Conservation (phyloP, 1,139 yeast genomes). For the Eremothecium coryli region DNA sequence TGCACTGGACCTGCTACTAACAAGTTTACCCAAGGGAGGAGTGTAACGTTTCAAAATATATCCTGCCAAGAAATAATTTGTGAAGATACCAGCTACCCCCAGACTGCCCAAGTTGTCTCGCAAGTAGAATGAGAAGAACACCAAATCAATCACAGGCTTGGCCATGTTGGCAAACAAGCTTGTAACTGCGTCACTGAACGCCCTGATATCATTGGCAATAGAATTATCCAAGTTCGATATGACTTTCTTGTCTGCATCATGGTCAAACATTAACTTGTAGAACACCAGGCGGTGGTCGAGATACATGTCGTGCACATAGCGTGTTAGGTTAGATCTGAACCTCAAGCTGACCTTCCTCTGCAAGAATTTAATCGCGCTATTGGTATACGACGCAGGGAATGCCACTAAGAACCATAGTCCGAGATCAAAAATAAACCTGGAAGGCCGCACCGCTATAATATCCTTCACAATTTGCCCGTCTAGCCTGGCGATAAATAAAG, state of each 20-base stretch:
- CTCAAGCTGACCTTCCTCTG: constrained; percentile 71
- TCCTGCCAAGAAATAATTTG: constrained; percentile 77
- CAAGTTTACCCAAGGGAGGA: constrained; percentile 77
- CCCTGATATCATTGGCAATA: constrained; percentile 74
- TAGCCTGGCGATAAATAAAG: constrained; percentile 73
- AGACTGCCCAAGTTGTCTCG: constrained; percentile 78
- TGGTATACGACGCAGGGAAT: constrained; percentile 87
- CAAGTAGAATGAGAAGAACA: constrained; percentile 79
- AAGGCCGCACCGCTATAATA: constrained; percentile 74
- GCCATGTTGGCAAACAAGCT: constrained; percentile 83
- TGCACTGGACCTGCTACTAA: constrained; percentile 62
- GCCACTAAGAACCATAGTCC: constrained; percentile 84
- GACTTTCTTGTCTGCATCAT: constrained; percentile 31
- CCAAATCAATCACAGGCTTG: constrained; percentile 79
- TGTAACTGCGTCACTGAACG: constrained; percentile 76
- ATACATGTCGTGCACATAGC: constrained; percentile 86
- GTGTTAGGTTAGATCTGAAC: constrained; percentile 73
- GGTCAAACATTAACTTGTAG: constrained; percentile 56
- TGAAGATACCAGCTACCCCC: constrained; percentile 72
- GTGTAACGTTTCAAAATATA: constrained; percentile 61
- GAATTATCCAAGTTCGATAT: constrained; percentile 55
- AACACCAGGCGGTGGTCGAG: constrained; percentile 74
- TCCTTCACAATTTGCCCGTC: constrained; percentile 92
- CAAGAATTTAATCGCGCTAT: constrained; percentile 78
- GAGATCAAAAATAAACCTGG: constrained; percentile 65